A percentile compares a stretch with the other conserved stretches of the same genome.
These are phyloP conservation scores for Plasmodium malariae DNA, from an alignment of 169 alveolate genomes.

Conservation along the genomic window DNA sequence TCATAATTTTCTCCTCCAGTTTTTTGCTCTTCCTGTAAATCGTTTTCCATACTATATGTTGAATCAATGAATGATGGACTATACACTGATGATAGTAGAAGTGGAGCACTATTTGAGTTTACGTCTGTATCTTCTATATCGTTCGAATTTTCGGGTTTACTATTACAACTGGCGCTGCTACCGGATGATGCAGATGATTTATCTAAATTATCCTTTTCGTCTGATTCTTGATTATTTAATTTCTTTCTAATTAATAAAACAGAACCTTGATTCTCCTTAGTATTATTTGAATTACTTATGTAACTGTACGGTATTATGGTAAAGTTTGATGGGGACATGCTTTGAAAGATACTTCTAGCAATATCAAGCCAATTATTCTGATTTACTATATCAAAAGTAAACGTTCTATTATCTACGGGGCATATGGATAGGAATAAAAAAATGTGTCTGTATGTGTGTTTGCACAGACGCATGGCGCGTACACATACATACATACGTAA, in stretches of 20 bases:
- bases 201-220: not conserved
- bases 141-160: too few relatives aligned
- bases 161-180: not conserved
- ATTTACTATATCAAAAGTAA: constrained; percentile 35
- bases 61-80: too few relatives aligned
- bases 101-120: too few relatives aligned
- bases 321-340: constrained; percentile 25
- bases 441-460: not conserved
- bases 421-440: too few relatives aligned
- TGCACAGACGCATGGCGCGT: not conserved
- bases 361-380: constrained; percentile 15
- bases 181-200: not conserved
- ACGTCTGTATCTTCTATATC: too few relatives aligned
- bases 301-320: constrained; percentile 42
- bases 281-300: constrained; percentile 4
- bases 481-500: not conserved
- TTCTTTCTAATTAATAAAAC: constrained; percentile 53
- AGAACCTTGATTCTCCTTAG: not conserved
- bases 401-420: constrained; percentile 34
- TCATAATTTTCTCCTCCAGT: not conserved
- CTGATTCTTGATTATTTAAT: not conserved
- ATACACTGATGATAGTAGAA: too few relatives aligned
- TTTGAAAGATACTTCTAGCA: constrained; percentile 27
- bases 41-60: too few relatives aligned
- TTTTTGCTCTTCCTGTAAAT: too few relatives aligned